Percentiles rank a stretch among this genome's conserved stretches.
phyloP scores from a whole-genome alignment of 2,329 filamentous ascomycete genomes.

The Aspergillus sp. region DNA sequence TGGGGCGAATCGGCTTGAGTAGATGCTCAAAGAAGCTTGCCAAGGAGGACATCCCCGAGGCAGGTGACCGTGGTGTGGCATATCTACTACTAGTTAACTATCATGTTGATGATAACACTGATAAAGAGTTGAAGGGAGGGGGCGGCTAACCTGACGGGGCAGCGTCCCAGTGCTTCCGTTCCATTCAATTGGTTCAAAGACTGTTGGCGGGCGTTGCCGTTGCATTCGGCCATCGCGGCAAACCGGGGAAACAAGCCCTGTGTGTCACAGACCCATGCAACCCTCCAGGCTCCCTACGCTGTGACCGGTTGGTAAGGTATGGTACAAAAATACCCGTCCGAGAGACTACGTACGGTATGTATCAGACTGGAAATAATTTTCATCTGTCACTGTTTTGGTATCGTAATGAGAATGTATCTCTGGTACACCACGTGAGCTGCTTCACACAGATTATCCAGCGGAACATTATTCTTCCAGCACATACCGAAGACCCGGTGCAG shows the following conservation, averaged over 20 bases:
- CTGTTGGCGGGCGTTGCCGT: slow-evolving; percentile 20
- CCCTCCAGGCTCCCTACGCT: neutral
- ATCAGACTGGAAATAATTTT: neutral
- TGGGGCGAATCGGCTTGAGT: slow-evolving; percentile 2
- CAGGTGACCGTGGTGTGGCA: neutral
- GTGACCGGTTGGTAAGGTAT: neutral
- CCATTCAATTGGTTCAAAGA: neutral
- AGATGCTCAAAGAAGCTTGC: neutral
- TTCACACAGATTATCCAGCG: neutral
- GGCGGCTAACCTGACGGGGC: slow-evolving; percentile 1
- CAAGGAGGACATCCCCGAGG: neutral
- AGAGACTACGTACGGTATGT: neutral
- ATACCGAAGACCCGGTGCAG: too few species aligned
- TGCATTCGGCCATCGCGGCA: slow-evolving; percentile 33
- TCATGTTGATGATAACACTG: neutral
- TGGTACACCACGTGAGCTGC: neutral
- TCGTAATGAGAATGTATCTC: neutral
- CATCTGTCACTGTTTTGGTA: neutral
- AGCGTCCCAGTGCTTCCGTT: slow-evolving; percentile 1
- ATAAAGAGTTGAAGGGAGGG: neutral
- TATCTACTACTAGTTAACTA: neutral
- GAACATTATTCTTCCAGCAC: neutral
- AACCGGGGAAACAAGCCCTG: slow-evolving; percentile 15
- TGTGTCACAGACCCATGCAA: neutral
- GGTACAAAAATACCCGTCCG: neutral